Conservation (phyloP, 352 stramenopile species). For the Blastocystis sp. region DNA sequence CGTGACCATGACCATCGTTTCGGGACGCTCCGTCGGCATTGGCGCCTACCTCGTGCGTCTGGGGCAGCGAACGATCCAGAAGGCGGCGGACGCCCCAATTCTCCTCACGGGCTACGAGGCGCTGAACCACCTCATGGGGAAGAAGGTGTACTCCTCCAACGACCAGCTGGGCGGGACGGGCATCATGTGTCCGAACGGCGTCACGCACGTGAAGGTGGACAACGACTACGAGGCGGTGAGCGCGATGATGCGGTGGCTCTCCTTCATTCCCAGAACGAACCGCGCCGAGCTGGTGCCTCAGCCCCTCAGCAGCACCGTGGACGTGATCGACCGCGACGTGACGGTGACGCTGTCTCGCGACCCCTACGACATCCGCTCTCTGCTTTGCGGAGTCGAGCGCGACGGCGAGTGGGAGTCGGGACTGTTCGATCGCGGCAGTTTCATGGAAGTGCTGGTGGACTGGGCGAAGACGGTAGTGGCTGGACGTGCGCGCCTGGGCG, state of each 20-base stretch:
- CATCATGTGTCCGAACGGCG: constrained; percentile 99
- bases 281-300: constrained; percentile 79
- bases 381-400: constrained; percentile 84
- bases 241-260: constrained; percentile 95
- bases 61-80: constrained; percentile 98
- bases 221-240: constrained; percentile 94
- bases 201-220: constrained; percentile 93
- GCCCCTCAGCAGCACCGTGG: constrained; percentile 80
- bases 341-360: constrained; percentile 88
- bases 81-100: constrained; percentile 93
- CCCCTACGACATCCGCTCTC: constrained; percentile 91
- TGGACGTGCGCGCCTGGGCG: constrained; percentile 92
- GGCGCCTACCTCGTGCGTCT: constrained; percentile 98
- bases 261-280: constrained; percentile 92
- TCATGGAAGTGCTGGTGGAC: constrained; percentile 94
- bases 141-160: constrained; percentile 99
- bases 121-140: constrained; percentile 99
- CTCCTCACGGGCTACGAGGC: constrained; percentile 99
- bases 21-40: constrained; percentile 97
- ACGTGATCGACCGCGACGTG: constrained; percentile 85
- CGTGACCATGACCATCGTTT: constrained; percentile 98
- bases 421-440: constrained; percentile 97
- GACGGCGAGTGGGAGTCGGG: constrained; percentile 84
- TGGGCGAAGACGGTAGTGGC: constrained; percentile 99
- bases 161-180: constrained; percentile 95